These are phyloP conservation scores for Oxyria digyna DNA, from an alignment of 148 eudicot genomes.

Conservation along the genomic window DNA sequence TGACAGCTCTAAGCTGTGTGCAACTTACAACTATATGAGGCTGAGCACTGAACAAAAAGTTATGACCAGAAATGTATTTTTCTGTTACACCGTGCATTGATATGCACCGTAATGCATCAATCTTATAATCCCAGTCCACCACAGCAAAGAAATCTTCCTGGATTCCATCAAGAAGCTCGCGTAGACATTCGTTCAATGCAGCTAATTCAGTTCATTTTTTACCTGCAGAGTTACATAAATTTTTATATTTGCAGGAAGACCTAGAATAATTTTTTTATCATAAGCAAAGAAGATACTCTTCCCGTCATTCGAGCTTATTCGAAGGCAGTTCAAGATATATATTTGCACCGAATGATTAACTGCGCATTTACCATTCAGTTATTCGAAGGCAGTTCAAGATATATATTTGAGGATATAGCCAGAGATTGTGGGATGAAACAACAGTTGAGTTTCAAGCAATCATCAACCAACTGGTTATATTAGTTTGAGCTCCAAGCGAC, in stretches of 20 bases:
- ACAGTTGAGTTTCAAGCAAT: no score
- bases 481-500: no score
- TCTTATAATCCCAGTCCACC: slow-evolving; percentile 94
- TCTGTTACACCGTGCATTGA: slow-evolving; percentile 94
- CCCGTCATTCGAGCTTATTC: no score
- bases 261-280: not conserved
- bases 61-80: slow-evolving; percentile 76
- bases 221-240: slow-evolving; percentile 12
- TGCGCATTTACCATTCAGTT: no score
- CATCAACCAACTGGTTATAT: no score
- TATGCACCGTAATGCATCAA: slow-evolving; percentile 90
- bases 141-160: slow-evolving; percentile 97
- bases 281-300: slow-evolving; percentile 23
- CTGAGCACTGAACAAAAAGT: no score
- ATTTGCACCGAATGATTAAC: no score
- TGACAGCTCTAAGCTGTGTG: not conserved
- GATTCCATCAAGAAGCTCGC: slow-evolving; percentile 39
- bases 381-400: no score
- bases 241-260: not conserved
- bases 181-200: slow-evolving; percentile 33
- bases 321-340: no score
- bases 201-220: slow-evolving; percentile 28
- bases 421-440: no score
- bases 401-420: no score
- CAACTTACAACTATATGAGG: not conserved